Evolutionary conservation across 768 basidiomycete genomes (phyloP), one percentile per base, ranked within the genome.

Genomic region (Porphyrellus cyaneotinctus): DNA sequence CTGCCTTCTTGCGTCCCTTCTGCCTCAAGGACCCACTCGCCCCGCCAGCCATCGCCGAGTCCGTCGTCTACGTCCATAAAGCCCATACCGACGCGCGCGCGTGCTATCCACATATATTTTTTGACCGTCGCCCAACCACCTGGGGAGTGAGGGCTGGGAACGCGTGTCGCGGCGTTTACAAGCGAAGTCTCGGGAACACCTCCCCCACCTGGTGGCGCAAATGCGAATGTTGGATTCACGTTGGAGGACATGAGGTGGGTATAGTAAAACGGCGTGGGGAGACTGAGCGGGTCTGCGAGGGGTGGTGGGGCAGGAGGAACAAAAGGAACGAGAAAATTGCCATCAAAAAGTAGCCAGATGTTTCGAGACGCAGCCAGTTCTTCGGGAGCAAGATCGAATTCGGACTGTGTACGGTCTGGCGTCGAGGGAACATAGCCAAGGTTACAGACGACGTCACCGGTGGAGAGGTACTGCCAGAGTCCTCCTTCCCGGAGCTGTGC

Each of bases 241-340:
- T 62, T 52, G 13, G 67, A 64, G 35, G 72, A 74, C 51, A 82
- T 71, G 64, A 91, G 80, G 61, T 91, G 88, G 15, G 76, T 67
- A 66, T 87, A 91, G 71, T 90, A 91, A 56, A 84, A 81, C 1
- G 89, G 89, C 0, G 88, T 83, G 0, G 87, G 87, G 10, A 91
- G 76, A 45, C 73, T 75, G 18, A 89, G 75, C 2, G 84, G 75
- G 47, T 83, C 78, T 14, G 71, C 63, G 18, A 88, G 63, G 2
- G 83, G 80, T 4, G 82, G 66, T 4, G 75, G 72, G 1, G 59
- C 63, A 4, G 83, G 81, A 1, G 84, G 84, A 30, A 67, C 72
- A 67, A 82, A 89, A 0, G 84, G 83, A 23, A 82, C 70, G 30
- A 92, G 80, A 23, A 68, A 64, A 18, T 74, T 58, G 6, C 89